Conservation (phyloP, 2,329 filamentous ascomycete genomes). For the Colletotrichum noveboracense region DNA sequence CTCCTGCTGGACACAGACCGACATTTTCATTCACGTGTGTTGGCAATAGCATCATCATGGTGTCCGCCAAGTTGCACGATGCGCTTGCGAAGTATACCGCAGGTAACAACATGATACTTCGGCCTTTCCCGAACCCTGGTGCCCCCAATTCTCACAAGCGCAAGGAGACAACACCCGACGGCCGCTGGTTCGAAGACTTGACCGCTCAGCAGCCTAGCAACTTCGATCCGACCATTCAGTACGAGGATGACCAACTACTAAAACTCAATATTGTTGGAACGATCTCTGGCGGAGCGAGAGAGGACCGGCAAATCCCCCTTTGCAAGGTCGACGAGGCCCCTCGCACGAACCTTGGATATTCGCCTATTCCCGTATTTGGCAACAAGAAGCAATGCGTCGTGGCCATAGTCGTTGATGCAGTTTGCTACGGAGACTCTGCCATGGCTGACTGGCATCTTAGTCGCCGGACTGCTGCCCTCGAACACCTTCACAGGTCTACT, state of each 20-base stretch:
- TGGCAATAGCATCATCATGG: neutral
- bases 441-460: accelerated
- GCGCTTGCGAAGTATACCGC: neutral
- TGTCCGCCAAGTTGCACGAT: neutral
- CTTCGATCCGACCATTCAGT: neutral
- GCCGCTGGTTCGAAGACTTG: neutral
- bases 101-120: neutral
- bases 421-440: neutral
- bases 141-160: too few relatives aligned
- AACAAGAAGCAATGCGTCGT: neutral
- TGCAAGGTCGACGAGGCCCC: neutral
- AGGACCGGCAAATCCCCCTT: neutral
- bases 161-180: neutral
- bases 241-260: neutral
- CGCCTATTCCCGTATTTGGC: neutral
- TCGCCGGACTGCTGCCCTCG: neutral
- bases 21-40: too few relatives aligned
- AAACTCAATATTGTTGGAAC: neutral
- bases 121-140: neutral
- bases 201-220: neutral
- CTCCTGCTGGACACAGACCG: too few relatives aligned
- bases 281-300: neutral
- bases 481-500: neutral
- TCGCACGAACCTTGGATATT: neutral
- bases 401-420: neutral